phyloP scores from a whole-genome alignment of 2,329 filamentous ascomycete species.

The Talaromyces sp. region DNA sequence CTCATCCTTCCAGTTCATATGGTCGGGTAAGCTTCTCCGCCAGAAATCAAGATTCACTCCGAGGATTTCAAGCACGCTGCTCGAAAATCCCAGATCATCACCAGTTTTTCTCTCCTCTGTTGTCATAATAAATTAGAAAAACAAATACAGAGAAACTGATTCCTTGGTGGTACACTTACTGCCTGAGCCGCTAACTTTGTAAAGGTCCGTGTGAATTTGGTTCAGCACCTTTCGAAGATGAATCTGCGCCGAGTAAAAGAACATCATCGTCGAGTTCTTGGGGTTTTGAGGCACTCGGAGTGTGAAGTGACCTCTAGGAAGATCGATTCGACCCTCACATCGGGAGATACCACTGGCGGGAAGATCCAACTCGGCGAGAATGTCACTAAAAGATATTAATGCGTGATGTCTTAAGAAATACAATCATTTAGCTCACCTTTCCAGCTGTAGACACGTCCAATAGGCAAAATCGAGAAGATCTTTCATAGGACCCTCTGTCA shows the following conservation, averaged over 20 bases:
- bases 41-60: conserved; percentile 49
- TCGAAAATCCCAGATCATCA: not conserved
- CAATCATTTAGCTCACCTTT: conserved; percentile 57
- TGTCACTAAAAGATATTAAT: conserved; percentile 55
- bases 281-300: conserved; percentile 25
- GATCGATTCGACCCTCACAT: conserved; percentile 42
- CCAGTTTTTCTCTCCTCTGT: not conserved
- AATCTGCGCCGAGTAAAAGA: conserved; percentile 58
- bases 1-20: conserved; percentile 58
- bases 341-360: conserved; percentile 56
- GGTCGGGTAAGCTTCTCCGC: conserved; percentile 44
- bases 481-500: conserved; percentile 31
- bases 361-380: conserved; percentile 76
- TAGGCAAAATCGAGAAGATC: conserved; percentile 72
- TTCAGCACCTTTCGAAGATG: conserved; percentile 54
- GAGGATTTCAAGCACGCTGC: conserved; percentile 34
- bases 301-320: conserved; percentile 33
- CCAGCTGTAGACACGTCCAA: conserved; percentile 90
- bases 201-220: conserved; percentile 50
- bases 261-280: conserved; percentile 41
- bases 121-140: not conserved
- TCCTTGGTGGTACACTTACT: not conserved
- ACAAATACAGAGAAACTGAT: not conserved
- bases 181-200: conserved; percentile 31
- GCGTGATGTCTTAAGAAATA: not conserved